Evolutionary conservation across 1,284 basidiomycete species (phyloP).

Genomic region (Meira nashicola): DNA sequence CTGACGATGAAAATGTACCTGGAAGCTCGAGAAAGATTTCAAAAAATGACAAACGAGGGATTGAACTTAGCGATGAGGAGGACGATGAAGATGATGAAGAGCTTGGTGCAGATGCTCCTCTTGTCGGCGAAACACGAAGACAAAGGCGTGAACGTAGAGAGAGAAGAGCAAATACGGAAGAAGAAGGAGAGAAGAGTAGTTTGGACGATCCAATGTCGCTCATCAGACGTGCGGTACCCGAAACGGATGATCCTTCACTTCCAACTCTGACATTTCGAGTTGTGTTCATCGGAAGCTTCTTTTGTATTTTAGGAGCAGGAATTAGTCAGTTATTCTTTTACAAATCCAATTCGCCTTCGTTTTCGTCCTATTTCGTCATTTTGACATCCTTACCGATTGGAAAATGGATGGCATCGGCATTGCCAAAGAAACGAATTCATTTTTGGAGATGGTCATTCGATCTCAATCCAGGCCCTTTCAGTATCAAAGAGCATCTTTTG

Average conservation of each 20-base stretch:
- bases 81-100: not conserved
- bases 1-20: too few species aligned
- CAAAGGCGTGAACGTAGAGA: too few species aligned
- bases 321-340: conserved; percentile 47
- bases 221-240: conserved; percentile 56
- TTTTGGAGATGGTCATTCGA: conserved; percentile 41
- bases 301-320: conserved; percentile 59
- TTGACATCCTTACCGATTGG: conserved; percentile 57
- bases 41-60: not conserved
- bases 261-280: conserved; percentile 59
- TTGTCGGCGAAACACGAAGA: too few species aligned
- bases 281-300: conserved; percentile 57
- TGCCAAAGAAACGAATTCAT: conserved; percentile 41
- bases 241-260: conserved; percentile 58
- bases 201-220: conserved; percentile 37
- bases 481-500: conserved; percentile 48
- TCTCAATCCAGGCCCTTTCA: conserved; percentile 58
- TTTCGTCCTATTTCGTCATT: conserved; percentile 60
- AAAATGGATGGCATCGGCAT: conserved; percentile 49
- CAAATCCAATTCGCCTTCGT: conserved; percentile 53
- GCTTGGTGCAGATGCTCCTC: too few species aligned
- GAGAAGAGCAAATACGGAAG: not conserved
- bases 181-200: not conserved
- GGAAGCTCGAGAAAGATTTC: too few species aligned
- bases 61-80: not conserved